phyloP scores from a whole-genome alignment of 116 monocot species.

The Thalassia testudinum region DNA sequence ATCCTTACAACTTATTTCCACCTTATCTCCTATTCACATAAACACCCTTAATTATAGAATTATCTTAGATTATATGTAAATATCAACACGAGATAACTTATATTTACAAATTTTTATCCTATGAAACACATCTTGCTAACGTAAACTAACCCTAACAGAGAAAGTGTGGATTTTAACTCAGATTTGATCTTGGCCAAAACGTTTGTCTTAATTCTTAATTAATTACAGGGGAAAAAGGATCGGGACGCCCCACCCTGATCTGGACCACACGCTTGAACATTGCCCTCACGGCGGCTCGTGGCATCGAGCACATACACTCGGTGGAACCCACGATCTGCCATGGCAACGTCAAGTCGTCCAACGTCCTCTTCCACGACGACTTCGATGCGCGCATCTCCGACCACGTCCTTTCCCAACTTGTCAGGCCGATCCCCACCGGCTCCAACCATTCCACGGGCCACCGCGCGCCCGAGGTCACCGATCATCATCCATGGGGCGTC shows the following conservation, averaged over 20 bases:
- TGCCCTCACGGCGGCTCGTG: slow-evolving; percentile 38
- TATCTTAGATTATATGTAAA: too few relatives aligned
- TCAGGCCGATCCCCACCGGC: slow-evolving; percentile 17
- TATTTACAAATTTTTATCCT: too few relatives aligned
- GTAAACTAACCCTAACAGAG: too few relatives aligned
- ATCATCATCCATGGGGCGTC: slow-evolving; percentile 29
- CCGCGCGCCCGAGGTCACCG: slow-evolving; percentile 61
- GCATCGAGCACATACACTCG: slow-evolving; percentile 66
- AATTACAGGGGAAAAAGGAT: slow-evolving; percentile 45
- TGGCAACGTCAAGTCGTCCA: slow-evolving; percentile 61
- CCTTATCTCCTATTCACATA: too few relatives aligned
- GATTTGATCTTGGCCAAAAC: too few relatives aligned
- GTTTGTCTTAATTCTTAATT: too few relatives aligned
- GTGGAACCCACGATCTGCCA: slow-evolving; percentile 31
- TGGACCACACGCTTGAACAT: slow-evolving; percentile 50
- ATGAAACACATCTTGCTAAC: too few relatives aligned
- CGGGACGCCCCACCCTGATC: slow-evolving; percentile 46
- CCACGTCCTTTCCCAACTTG: slow-evolving; percentile 48
- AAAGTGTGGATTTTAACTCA: too few relatives aligned
- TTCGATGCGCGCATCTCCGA: slow-evolving; percentile 57
- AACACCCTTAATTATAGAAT: too few relatives aligned
- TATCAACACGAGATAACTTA: too few relatives aligned
- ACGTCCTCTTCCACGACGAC: slow-evolving; percentile 45
- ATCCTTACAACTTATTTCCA: too few relatives aligned
- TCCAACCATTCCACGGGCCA: slow-evolving; percentile 27